These are phyloP conservation scores for Coemansia pectinata DNA, from an alignment of 192 early-diverging fungal genomes.

Conservation along the genomic window DNA sequence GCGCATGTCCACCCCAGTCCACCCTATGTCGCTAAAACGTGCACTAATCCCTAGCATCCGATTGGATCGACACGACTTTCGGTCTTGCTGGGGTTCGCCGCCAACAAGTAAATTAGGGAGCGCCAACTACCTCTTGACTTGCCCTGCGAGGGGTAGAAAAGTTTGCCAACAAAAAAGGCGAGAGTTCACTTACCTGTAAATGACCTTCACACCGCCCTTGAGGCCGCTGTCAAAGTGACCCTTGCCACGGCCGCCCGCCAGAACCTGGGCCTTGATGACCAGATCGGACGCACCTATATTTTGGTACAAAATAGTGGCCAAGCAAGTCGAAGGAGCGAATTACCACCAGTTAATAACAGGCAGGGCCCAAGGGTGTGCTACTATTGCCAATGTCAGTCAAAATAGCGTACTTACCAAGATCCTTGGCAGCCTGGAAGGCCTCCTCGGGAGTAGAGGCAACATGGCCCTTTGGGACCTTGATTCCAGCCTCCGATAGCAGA, in stretches of 20 bases:
- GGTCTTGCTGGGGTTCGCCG: not conserved
- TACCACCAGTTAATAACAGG: not conserved
- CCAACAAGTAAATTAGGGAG: not conserved
- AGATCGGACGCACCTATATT: conserved; percentile 63
- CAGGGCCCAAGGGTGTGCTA: not conserved
- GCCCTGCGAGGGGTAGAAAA: not conserved
- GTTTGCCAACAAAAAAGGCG: not conserved
- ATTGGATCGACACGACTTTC: conserved; percentile 4
- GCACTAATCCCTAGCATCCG: not conserved
- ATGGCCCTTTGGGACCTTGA: conserved; percentile 85
- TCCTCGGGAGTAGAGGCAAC: conserved; percentile 88
- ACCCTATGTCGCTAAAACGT: conserved; percentile 9
- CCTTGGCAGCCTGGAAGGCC: conserved; percentile 82
- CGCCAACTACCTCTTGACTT: not conserved
- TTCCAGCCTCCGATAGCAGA: conserved; percentile 85
- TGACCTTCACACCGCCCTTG: conserved; percentile 93
- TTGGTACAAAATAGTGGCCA: not conserved
- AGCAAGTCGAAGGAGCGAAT: not conserved
- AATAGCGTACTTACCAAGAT: conserved; percentile 61
- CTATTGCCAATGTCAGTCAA: not conserved
- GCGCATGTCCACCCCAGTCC: not conserved
- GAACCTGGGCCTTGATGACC: conserved; percentile 86
- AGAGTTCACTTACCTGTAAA: conserved; percentile 76
- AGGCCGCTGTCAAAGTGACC: conserved; percentile 94
- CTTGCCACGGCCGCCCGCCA: conserved; percentile 99